Conservation (phyloP, 23 red algal genomes). For the Agarophyton chilense region DNA sequence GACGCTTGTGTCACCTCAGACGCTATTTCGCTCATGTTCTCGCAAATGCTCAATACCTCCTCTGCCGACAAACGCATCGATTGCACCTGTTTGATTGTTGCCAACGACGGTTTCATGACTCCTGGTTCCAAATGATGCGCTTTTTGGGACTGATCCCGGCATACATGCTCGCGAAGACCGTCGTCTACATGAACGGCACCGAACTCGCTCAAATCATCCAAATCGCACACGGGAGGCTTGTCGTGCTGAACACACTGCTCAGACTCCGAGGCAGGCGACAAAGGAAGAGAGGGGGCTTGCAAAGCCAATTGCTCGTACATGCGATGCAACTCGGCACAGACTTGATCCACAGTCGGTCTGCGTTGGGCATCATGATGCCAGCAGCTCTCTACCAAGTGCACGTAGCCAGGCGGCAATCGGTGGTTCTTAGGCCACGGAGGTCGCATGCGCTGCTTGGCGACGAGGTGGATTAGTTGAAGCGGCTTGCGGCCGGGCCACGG, state of each 20-base stretch:
- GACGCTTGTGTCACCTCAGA: neutral
- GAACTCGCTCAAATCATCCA: constrained; percentile 2
- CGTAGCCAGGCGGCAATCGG: constrained; percentile 4
- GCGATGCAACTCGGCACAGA: constrained; percentile 11
- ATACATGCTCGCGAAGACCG: neutral
- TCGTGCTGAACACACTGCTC: neutral
- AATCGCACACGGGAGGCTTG: neutral
- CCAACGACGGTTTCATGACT: neutral
- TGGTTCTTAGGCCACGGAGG: neutral
- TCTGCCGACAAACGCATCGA: neutral
- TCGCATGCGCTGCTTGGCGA: constrained; percentile 12
- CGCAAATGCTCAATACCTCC: neutral
- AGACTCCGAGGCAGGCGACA: neutral
- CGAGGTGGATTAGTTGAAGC: constrained; percentile 38
- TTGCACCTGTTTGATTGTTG: neutral
- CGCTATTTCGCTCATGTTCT: neutral
- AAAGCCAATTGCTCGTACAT: constrained; percentile 21
- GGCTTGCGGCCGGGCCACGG: constrained; percentile 38
- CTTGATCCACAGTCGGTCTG: constrained; percentile 15
- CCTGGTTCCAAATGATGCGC: too few relatives aligned
- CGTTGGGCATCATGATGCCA: constrained; percentile 38
- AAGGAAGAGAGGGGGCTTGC: too few relatives aligned
- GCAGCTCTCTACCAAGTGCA: constrained; percentile 44
- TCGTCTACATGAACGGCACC: neutral
- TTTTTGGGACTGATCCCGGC: too few relatives aligned